These are phyloP conservation scores for Candida maesae DNA, from an alignment of 805 yeast species.

Conservation along the genomic window DNA sequence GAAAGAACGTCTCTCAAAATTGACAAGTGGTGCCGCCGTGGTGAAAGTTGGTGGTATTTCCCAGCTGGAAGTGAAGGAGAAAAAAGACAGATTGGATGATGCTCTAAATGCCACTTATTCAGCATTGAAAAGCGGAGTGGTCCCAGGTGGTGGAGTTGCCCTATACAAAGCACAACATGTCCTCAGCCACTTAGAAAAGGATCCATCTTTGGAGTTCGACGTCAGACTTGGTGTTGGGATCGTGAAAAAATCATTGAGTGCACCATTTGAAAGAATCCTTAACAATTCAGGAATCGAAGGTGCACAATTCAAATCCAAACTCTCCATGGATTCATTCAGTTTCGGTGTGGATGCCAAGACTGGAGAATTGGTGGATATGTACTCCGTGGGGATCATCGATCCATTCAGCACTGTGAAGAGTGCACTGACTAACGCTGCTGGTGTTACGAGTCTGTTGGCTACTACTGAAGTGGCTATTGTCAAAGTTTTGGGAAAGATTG, in stretches of 20 bases:
- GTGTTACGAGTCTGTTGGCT: slow-evolving; percentile 95
- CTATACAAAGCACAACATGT: slow-evolving; percentile 83
- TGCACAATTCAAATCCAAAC: slow-evolving; percentile 50
- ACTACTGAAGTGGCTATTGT: slow-evolving; percentile 98
- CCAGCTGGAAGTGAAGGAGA: slow-evolving; percentile 98
- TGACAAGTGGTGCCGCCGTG: slow-evolving; percentile 98
- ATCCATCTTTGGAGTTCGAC: slow-evolving; percentile 61
- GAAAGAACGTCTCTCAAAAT: slow-evolving; percentile 95
- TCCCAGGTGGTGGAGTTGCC: slow-evolving; percentile 99
- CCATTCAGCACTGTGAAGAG: slow-evolving; percentile 97
- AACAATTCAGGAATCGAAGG: slow-evolving; percentile 98
- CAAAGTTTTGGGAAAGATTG: slow-evolving; percentile 56
- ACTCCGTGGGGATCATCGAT: slow-evolving; percentile 95
- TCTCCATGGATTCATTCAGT: slow-evolving; percentile 57
- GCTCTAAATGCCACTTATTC: slow-evolving; percentile 98
- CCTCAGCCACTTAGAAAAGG: slow-evolving; percentile 53
- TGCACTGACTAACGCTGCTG: slow-evolving; percentile 93
- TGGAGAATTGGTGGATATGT: slow-evolving; percentile 94
- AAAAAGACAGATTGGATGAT: slow-evolving; percentile 98
- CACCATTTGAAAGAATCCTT: slow-evolving; percentile 93
- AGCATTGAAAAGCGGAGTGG: slow-evolving; percentile 96
- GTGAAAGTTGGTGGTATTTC: slow-evolving; percentile 96
- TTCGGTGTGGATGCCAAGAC: slow-evolving; percentile 89
- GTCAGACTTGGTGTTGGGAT: slow-evolving; percentile 94
- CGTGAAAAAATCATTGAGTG: slow-evolving; percentile 86